A percentile compares a stretch with the other conserved stretches of the same genome.
These are phyloP conservation scores for Paraleonurus japonicus DNA, from an alignment of 257 asterid genomes.

Conservation along the genomic window DNA sequence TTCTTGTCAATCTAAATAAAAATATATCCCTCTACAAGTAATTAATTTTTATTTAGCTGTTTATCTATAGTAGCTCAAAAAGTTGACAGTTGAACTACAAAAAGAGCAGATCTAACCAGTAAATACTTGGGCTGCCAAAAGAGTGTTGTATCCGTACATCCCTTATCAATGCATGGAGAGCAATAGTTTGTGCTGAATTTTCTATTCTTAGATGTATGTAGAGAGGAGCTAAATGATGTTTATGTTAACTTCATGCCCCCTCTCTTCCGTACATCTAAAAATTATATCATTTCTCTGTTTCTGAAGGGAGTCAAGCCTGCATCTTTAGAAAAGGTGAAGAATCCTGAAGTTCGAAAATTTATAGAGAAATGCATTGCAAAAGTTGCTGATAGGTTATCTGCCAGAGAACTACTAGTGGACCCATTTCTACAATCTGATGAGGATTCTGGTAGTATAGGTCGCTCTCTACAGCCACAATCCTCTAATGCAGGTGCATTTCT, in stretches of 20 bases:
- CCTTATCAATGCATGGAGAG: not conserved
- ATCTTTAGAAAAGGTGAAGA: conserved; percentile 78
- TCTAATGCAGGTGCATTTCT: conserved; percentile 38
- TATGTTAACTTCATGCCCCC: conserved; percentile 16
- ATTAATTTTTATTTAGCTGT: conserved; percentile 15
- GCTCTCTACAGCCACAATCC: conserved; percentile 39
- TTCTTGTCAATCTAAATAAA: conserved; percentile 4
- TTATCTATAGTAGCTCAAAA: conserved; percentile 1
- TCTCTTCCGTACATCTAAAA: conserved; percentile 7
- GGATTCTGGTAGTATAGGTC: conserved; percentile 52
- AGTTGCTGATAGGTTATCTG: conserved; percentile 76
- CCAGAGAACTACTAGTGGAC: conserved; percentile 74
- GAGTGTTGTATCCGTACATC: not conserved
- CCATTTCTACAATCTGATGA: conserved; percentile 80
- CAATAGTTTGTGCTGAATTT: not conserved
- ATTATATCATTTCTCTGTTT: conserved; percentile 21
- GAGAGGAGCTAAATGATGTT: conserved; percentile 6
- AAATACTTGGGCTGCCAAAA: not conserved
- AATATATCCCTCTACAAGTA: not conserved
- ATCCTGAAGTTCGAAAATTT: conserved; percentile 66
- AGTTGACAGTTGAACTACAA: conserved; percentile 5
- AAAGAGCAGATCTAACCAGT: not conserved
- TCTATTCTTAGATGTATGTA: conserved; percentile 11
- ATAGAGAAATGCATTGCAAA: conserved; percentile 89
- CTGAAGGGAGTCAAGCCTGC: conserved; percentile 95